Evolutionary conservation across 2,329 filamentous ascomycete genomes (phyloP).

Genomic region (Plenodomus tracheiphilus): DNA sequence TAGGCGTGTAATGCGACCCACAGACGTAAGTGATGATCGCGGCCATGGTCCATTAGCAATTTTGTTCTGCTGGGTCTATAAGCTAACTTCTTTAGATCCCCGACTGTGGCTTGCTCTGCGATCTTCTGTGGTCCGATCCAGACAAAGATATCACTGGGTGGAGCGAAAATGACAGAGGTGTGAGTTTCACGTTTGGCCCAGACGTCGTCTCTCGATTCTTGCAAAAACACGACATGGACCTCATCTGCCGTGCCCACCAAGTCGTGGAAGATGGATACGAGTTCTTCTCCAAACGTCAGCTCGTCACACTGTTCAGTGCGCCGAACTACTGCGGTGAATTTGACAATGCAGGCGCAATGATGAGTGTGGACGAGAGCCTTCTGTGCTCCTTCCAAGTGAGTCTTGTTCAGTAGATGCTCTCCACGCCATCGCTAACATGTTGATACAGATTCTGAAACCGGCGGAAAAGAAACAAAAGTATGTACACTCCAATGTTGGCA

Average conservation of each 20-base stretch:
- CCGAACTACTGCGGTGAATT: constrained; percentile 99
- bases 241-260: constrained; percentile 98
- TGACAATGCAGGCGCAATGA: constrained; percentile 99
- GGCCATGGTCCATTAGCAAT: neutral
- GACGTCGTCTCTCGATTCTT: constrained; percentile 97
- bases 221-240: constrained; percentile 99
- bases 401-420: constrained; percentile 2
- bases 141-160: constrained; percentile 99
- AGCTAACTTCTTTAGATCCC: constrained; percentile 74
- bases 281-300: constrained; percentile 97
- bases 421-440: constrained; percentile 20
- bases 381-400: constrained; percentile 97
- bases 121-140: constrained; percentile 97
- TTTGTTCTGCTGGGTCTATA: constrained; percentile 32
- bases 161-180: constrained; percentile 98
- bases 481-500: constrained; percentile 74
- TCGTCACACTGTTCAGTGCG: constrained; percentile 96
- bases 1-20: constrained; percentile 96
- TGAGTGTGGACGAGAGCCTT: constrained; percentile 98
- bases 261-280: constrained; percentile 99
- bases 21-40: constrained; percentile 73
- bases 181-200: constrained; percentile 97
- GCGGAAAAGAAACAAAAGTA: constrained; percentile 99
- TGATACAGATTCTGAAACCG: constrained; percentile 86
- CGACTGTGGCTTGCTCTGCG: constrained; percentile 95